phyloP scores from a whole-genome alignment of 164 flowering plant genomes.

The Tetracentron sinense region DNA sequence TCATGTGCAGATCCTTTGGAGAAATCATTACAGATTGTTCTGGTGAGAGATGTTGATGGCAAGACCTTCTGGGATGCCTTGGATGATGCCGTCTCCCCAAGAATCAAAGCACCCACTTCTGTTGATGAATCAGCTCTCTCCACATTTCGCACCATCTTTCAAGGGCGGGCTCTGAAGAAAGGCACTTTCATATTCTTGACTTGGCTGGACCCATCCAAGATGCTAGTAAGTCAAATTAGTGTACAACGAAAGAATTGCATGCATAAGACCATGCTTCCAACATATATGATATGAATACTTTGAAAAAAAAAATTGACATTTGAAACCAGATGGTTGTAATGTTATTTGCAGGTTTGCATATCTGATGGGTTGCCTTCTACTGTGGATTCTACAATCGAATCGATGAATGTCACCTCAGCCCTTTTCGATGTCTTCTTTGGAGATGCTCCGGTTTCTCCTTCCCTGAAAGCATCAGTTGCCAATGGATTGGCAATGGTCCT shows the following conservation, averaged over 20 bases:
- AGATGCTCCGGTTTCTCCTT: conserved; percentile 67
- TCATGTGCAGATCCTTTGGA: conserved; percentile 57
- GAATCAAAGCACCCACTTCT: conserved; percentile 51
- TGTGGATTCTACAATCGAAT: conserved; percentile 70
- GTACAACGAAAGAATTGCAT: neutral
- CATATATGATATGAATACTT: too few species aligned
- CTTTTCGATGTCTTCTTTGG: conserved; percentile 84
- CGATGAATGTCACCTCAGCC: conserved; percentile 50
- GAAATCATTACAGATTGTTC: conserved; percentile 74
- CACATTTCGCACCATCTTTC: conserved; percentile 59
- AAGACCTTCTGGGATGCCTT: conserved; percentile 95
- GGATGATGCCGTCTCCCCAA: conserved; percentile 76
- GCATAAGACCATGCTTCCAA: neutral
- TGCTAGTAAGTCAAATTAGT: conserved; percentile 52
- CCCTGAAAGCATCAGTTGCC: conserved; percentile 69
- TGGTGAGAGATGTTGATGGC: conserved; percentile 91
- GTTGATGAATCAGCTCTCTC: conserved; percentile 71
- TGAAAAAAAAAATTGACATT: too few species aligned
- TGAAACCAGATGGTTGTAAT: neutral
- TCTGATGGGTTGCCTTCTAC: conserved; percentile 50
- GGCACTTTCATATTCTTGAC: conserved; percentile 74
- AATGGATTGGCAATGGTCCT: conserved; percentile 43
- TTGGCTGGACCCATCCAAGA: conserved; percentile 70
- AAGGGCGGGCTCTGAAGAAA: conserved; percentile 70
- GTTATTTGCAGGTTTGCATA: conserved; percentile 50